phyloP scores from a whole-genome alignment of 1,284 basidiomycete genomes.

The Ceratobasidium sp. region DNA sequence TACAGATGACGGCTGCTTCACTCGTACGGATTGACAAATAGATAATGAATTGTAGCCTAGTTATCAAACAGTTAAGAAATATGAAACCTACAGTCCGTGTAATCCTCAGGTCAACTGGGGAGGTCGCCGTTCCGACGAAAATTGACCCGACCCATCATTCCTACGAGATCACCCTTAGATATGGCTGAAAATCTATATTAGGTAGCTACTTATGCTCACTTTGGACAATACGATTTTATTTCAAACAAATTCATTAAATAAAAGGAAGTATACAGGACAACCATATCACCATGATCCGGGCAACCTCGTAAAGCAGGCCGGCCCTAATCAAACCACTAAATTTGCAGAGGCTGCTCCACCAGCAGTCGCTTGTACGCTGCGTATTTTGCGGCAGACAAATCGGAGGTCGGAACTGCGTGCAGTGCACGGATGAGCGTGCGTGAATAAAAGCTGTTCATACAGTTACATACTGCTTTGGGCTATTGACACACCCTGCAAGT shows the following conservation, averaged over 20 bases:
- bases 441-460: neutral
- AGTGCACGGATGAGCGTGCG: neutral
- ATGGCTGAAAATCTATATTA: neutral
- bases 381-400: too few species aligned
- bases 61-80: neutral
- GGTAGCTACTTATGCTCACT: neutral
- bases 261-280: neutral
- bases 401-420: neutral
- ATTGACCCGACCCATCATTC: neutral
- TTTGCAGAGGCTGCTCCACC: neutral
- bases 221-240: neutral
- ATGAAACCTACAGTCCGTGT: neutral
- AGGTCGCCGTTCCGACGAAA: neutral
- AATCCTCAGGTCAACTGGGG: neutral
- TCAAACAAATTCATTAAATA: neutral
- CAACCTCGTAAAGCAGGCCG: neutral
- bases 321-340: neutral
- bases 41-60: too few species aligned
- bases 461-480: neutral
- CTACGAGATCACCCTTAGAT: neutral
- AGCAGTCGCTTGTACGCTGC: neutral
- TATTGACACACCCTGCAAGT: neutral
- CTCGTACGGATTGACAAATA: neutral
- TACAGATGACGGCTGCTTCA: neutral
- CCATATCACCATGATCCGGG: neutral